Conservation (phyloP, 2,329 filamentous ascomycete species). For the Pseudogymnoascus verrucosus region DNA sequence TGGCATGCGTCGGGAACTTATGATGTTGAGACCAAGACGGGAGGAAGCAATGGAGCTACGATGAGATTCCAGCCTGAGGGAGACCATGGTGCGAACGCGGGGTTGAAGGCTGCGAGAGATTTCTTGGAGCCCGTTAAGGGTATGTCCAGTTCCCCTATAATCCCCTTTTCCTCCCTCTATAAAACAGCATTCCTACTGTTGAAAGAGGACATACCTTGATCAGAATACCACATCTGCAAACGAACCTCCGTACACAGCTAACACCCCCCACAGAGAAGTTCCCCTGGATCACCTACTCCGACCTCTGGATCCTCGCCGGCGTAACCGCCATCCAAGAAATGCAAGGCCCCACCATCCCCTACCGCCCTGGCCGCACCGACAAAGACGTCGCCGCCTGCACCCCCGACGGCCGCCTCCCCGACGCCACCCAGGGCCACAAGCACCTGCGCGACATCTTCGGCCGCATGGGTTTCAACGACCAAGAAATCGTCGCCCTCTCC, state of each 20-base stretch:
- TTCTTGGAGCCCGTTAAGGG: constrained; percentile 90
- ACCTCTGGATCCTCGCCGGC: constrained; percentile 90
- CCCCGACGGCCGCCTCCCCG: constrained; percentile 83
- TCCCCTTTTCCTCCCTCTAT: background rate
- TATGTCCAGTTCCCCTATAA: constrained; percentile 32
- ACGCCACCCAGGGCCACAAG: constrained; percentile 67
- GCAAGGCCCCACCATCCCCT: constrained; percentile 80
- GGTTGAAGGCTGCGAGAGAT: constrained; percentile 75
- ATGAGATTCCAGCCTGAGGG: constrained; percentile 91
- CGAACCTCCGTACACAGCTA: constrained; percentile 15
- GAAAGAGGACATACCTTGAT: background rate
- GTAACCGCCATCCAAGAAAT: constrained; percentile 89
- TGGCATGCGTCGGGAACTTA: constrained; percentile 95
- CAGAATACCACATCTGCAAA: too few species aligned
- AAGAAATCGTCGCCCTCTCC: constrained; percentile 84
- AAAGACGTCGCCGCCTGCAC: constrained; percentile 77
- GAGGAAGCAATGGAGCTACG: constrained; percentile 91
- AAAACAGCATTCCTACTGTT: background rate
- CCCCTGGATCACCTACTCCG: constrained; percentile 94
- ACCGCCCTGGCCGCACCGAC: constrained; percentile 78
- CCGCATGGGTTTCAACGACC: constrained; percentile 97
- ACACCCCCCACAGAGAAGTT: constrained; percentile 51
- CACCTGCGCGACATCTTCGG: constrained; percentile 89
- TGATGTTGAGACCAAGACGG: constrained; percentile 79
- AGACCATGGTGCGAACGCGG: constrained; percentile 89